These are phyloP conservation scores for Metroxylon sagu DNA, from an alignment of 176 grass and related monocot genomes.

Conservation along the genomic window DNA sequence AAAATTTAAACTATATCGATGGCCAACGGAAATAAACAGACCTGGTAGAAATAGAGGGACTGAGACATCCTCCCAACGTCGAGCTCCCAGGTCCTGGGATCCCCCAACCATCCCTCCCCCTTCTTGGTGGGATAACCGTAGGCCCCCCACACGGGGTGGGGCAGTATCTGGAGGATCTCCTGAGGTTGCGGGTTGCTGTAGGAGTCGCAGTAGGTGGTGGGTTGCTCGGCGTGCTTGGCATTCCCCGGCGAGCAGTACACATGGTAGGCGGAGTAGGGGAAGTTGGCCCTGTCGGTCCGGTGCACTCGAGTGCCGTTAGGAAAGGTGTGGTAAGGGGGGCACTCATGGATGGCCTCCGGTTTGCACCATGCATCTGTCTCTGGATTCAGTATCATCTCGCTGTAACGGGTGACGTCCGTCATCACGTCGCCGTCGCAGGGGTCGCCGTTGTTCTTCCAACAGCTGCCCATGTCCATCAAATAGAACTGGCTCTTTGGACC, in stretches of 20 bases:
- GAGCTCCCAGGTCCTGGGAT: constrained; percentile 68
- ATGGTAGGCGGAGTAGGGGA: constrained; percentile 77
- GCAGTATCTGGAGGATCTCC: constrained; percentile 81
- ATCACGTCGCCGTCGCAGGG: constrained; percentile 63
- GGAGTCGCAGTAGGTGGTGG: constrained; percentile 72
- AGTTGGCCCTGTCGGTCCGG: constrained; percentile 36
- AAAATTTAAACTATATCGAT: neutral
- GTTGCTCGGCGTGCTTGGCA: constrained; percentile 50
- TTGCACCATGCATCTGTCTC: constrained; percentile 50
- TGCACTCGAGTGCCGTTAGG: constrained; percentile 63
- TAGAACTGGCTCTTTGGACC: constrained; percentile 77
- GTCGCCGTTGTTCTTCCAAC: constrained; percentile 80
- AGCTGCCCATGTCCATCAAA: constrained; percentile 90
- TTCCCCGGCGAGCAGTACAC: constrained; percentile 90
- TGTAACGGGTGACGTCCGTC: constrained; percentile 81
- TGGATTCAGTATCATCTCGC: constrained; percentile 97
- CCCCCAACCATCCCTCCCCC: constrained; percentile 73
- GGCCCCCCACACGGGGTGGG: constrained; percentile 71
- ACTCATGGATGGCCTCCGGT: constrained; percentile 33
- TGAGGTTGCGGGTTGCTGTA: constrained; percentile 97
- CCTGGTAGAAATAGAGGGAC: constrained; percentile 82
- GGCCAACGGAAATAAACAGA: constrained; percentile 3
- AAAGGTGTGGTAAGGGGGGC: constrained; percentile 88
- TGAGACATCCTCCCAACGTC: constrained; percentile 69
- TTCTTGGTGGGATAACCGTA: constrained; percentile 65